phyloP scores from a whole-genome alignment of 2,329 filamentous ascomycete species.

The Aspergillus sp. region DNA sequence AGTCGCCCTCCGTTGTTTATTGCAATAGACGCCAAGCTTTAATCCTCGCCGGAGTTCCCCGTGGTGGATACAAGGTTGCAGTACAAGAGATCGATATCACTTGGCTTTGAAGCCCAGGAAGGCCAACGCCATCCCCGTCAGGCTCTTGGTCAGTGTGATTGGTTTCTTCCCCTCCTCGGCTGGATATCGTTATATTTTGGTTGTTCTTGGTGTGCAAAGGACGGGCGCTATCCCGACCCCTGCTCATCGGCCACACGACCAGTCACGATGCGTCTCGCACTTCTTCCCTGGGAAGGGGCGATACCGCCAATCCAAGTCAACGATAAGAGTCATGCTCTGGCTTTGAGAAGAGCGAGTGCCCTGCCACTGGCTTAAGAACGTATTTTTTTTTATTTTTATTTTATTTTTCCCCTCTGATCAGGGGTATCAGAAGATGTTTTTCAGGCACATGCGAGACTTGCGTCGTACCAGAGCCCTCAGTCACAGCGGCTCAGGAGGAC shows the following conservation, averaged over 20 bases:
- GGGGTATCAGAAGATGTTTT: slow-evolving; percentile 5
- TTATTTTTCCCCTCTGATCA: not conserved
- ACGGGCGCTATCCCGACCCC: not conserved
- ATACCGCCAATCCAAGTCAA: not conserved
- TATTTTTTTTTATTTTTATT: too few relatives aligned
- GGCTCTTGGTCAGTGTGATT: slow-evolving; percentile 1
- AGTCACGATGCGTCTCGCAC: not conserved
- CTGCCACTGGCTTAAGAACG: too few relatives aligned
- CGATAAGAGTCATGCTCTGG: not conserved
- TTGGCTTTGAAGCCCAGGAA: slow-evolving; percentile 3
- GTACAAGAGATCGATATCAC: slow-evolving; percentile 10
- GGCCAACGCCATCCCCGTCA: not conserved
- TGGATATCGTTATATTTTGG: slow-evolving; percentile 3
- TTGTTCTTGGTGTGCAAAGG: not conserved
- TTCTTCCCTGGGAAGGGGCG: not conserved
- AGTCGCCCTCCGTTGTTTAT: not conserved
- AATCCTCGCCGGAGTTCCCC: slow-evolving; percentile 7
- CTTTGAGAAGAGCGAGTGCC: not conserved
- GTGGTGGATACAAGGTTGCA: slow-evolving; percentile 10
- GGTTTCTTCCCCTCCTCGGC: not conserved
- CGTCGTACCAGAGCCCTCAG: slow-evolving; percentile 2
- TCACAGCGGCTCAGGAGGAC: not conserved
- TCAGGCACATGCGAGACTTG: slow-evolving; percentile 1
- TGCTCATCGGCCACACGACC: slow-evolving; percentile 7
- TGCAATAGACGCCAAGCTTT: slow-evolving; percentile 6